phyloP scores from a whole-genome alignment of 257 asterid species.

The Solanum sejunctum region DNA sequence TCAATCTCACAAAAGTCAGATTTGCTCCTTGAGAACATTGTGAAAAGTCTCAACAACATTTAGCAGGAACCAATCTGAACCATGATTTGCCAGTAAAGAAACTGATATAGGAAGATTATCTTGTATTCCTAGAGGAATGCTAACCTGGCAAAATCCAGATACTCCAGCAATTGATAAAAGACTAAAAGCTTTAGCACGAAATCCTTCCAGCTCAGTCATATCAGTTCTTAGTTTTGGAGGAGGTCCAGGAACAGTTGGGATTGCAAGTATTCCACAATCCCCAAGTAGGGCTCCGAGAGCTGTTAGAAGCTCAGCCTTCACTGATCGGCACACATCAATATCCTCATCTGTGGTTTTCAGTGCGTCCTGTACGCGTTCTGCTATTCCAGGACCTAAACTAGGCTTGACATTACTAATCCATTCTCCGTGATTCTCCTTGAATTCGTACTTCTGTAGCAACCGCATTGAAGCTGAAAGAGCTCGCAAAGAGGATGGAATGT shows the following conservation, averaged over 20 bases:
- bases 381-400: constrained; percentile 65
- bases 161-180: constrained; percentile 79
- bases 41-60: constrained; percentile 35
- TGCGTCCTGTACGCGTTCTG: constrained; percentile 69
- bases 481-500: constrained; percentile 52
- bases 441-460: constrained; percentile 69
- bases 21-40: constrained; percentile 18
- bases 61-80: constrained; percentile 63
- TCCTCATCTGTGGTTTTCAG: constrained; percentile 42
- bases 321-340: constrained; percentile 26
- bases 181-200: constrained; percentile 82
- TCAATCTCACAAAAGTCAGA: background rate
- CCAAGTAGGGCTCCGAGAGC: constrained; percentile 55
- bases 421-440: constrained; percentile 79
- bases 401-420: constrained; percentile 69
- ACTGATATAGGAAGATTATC: constrained; percentile 60
- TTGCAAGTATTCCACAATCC: constrained; percentile 62
- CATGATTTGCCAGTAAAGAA: constrained; percentile 75
- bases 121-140: constrained; percentile 62
- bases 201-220: constrained; percentile 39
- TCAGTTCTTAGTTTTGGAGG: constrained; percentile 74
- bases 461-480: constrained; percentile 79
- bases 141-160: constrained; percentile 93
- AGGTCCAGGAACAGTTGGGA: constrained; percentile 87
- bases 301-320: constrained; percentile 49